These are phyloP conservation scores for Penicillium sp. DNA, from an alignment of 2,329 filamentous ascomycete species.

Conservation along the genomic window DNA sequence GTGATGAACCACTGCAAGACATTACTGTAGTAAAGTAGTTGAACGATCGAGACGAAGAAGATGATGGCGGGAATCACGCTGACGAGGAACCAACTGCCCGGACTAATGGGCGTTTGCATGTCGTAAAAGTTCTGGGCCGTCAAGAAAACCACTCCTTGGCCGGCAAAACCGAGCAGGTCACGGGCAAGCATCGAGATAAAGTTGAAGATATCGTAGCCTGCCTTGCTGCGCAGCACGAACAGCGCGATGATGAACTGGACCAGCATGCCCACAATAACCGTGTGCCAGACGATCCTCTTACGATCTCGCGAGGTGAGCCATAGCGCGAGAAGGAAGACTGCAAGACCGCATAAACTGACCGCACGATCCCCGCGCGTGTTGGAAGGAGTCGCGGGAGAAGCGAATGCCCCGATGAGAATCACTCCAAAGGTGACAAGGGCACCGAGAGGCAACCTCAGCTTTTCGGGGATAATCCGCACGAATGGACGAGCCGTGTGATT, in stretches of 20 bases:
- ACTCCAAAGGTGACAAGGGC: slow-evolving; percentile 65
- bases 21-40: slow-evolving; percentile 77
- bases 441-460: slow-evolving; percentile 61
- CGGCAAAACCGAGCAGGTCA: slow-evolving; percentile 72
- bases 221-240: slow-evolving; percentile 78
- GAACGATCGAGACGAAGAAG: slow-evolving; percentile 92
- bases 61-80: slow-evolving; percentile 86
- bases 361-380: slow-evolving; percentile 80
- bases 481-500: slow-evolving; percentile 59
- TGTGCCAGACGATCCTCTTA: slow-evolving; percentile 63
- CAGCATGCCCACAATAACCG: slow-evolving; percentile 84
- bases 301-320: slow-evolving; percentile 71
- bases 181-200: slow-evolving; percentile 77
- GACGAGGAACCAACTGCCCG: slow-evolving; percentile 67
- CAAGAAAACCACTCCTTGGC: slow-evolving; percentile 71
- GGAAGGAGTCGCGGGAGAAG: slow-evolving; percentile 65
- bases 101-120: slow-evolving; percentile 34
- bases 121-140: slow-evolving; percentile 45
- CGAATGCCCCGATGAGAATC: slow-evolving; percentile 76
- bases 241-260: slow-evolving; percentile 83
- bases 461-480: slow-evolving; percentile 64
- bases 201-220: slow-evolving; percentile 86
- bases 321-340: slow-evolving; percentile 66
- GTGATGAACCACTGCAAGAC: slow-evolving; percentile 84
- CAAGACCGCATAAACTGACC: slow-evolving; percentile 74